Base-by-base conservation (phyloP, 192 early-diverging fungal species). In the Coemansia sp. region DNA sequence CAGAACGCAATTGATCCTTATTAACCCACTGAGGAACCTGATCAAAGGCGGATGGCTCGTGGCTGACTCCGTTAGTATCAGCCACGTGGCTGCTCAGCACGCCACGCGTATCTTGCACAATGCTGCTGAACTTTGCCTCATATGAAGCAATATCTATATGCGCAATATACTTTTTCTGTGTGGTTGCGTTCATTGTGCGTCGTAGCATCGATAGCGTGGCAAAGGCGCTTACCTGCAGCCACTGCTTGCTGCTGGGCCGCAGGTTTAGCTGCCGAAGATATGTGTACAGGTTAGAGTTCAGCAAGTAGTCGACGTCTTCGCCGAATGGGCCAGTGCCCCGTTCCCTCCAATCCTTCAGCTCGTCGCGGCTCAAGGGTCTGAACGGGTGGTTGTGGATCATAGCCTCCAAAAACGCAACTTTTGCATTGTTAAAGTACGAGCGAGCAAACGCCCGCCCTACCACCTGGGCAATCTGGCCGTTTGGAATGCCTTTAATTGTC, bases 381-480 rank as follows among this genome's bases (percentile, higher is more conserved):
- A 79, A 79, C 37, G 76, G 76, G 53, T 79, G 76, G 53, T 79
- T 67, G 61, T 70, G 64, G 54, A 79, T 37, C 71, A 79, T 73
- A n/a, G 76, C 76, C 52, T 70, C 62, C 39, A 79, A 47, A 50
- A 70, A 70, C 27, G 49, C 43, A 14, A 37, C 19, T 23, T 67
- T 66, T 24, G 48, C 56, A 11, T 58, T 49, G 47, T 56, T 29
- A 60, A 79, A 79, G 39, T 70, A 70, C 41, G 61, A 52, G 8
- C 58, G 76, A 3, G 76, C 76, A 70, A 79, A 79, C 35, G 71
- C 62, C 35, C 61, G 69, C 4, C 76, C 76, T 3, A 70, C 64
- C 1, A 57, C 61, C 23, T 70, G 60, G 0, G 76, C 70, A 38
- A 70, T 35, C 6, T 57, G 67, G 2, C 37, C 29, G 10, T 27